Evolutionary conservation across 345 rosid species (phyloP).

Genomic region (Eucalyptus pumila): DNA sequence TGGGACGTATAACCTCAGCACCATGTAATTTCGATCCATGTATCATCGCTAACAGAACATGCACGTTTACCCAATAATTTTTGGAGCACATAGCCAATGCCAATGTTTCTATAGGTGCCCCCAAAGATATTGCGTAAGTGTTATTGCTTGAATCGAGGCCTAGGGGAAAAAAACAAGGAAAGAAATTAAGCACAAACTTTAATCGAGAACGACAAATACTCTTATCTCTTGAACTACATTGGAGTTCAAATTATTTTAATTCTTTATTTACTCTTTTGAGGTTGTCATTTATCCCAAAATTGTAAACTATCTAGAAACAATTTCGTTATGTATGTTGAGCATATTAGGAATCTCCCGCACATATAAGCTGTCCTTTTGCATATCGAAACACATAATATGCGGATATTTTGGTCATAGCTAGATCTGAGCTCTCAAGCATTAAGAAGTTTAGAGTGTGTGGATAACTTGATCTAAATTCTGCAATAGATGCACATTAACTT

Average conservation of each 20-base stretch:
- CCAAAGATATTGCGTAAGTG: background rate
- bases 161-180: background rate
- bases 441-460: background rate
- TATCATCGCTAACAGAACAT: background rate
- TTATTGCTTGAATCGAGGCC: background rate
- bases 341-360: background rate
- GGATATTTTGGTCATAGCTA: background rate
- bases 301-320: background rate
- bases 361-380: background rate
- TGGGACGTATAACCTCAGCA: background rate
- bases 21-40: background rate
- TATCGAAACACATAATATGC: background rate
- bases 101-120: background rate
- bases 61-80: background rate
- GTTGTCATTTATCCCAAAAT: background rate
- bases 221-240: background rate
- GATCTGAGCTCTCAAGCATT: background rate
- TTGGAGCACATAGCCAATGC: background rate
- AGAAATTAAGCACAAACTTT: background rate
- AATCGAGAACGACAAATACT: background rate
- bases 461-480: background rate
- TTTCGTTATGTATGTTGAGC: background rate
- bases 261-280: background rate
- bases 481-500: background rate
- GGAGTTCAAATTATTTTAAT: background rate